Conservation (phyloP, 2,329 filamentous ascomycete species). For the Amphichorda felina region DNA sequence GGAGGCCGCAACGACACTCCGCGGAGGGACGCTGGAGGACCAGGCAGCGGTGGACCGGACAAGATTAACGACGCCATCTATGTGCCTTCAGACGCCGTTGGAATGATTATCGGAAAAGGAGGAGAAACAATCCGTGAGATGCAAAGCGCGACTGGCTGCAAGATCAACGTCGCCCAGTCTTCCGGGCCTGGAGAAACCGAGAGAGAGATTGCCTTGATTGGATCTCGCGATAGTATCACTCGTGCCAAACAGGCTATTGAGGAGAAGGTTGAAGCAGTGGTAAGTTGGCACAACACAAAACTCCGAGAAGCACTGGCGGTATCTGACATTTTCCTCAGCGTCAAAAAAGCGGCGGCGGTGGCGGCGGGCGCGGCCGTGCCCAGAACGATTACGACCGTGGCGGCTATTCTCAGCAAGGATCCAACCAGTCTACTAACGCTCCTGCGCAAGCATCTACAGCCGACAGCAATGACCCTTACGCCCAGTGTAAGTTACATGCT, state of each 20-base stretch:
- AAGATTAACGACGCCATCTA: slow-evolving; percentile 75
- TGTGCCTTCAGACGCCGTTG: slow-evolving; percentile 82
- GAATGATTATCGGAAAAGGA: slow-evolving; percentile 93
- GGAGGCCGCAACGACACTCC: slow-evolving; percentile 17
- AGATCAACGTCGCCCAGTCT: slow-evolving; percentile 85
- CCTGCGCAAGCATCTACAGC: slow-evolving; percentile 30
- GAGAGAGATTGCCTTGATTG: slow-evolving; percentile 78
- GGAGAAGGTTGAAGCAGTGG: slow-evolving; percentile 84
- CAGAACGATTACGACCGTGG: slow-evolving; percentile 43
- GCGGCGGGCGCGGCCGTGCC: slow-evolving; percentile 28
- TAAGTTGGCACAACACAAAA: slow-evolving; percentile 38
- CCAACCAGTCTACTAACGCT: slow-evolving; percentile 28
- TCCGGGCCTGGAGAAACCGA: slow-evolving; percentile 67
- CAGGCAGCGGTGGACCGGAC: slow-evolving; percentile 26
- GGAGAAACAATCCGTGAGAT: slow-evolving; percentile 92
- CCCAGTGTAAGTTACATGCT: slow-evolving; percentile 47
- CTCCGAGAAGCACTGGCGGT: no score
- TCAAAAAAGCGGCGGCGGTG: slow-evolving; percentile 40
- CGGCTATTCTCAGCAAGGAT: slow-evolving; percentile 33
- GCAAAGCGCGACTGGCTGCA: slow-evolving; percentile 78
- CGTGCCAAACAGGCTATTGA: slow-evolving; percentile 76
- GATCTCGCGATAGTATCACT: slow-evolving; percentile 63
- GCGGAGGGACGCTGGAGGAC: slow-evolving; percentile 14
- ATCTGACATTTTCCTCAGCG: slow-evolving; percentile 25
- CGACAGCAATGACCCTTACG: slow-evolving; percentile 57